Percentiles rank a stretch among this genome's conserved stretches.
Evolutionary conservation across 148 eudicot species (phyloP).

Genomic region (Polygonum aviculare): DNA sequence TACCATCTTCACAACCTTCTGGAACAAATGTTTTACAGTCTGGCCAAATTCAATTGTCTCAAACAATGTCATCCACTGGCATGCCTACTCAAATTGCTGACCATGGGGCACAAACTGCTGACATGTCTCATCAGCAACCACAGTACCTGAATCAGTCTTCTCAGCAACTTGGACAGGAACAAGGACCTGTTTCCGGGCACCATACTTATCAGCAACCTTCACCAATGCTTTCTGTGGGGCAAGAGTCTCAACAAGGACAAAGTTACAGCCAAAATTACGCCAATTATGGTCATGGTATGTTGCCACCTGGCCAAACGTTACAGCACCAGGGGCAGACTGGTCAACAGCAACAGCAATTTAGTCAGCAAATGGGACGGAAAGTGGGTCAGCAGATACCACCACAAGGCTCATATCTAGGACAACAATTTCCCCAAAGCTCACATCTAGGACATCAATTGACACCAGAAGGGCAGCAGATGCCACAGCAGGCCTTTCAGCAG

Average conservation of each 20-base stretch:
- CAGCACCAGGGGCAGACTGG: constrained; percentile 37
- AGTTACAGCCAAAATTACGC: constrained; percentile 21
- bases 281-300: constrained; percentile 26
- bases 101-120: constrained; percentile 34
- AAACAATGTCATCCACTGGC: constrained; percentile 23
- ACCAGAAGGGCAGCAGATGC: constrained; percentile 27
- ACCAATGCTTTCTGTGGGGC: constrained; percentile 9
- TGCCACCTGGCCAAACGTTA: constrained; percentile 24
- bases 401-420: background rate
- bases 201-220: constrained; percentile 18
- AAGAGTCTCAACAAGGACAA: constrained; percentile 24
- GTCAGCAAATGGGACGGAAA: constrained; percentile 37
- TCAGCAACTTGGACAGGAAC: constrained; percentile 28
- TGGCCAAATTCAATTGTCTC: constrained; percentile 33
- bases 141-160: constrained; percentile 25
- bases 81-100: constrained; percentile 19
- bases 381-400: constrained; percentile 22
- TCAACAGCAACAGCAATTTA: constrained; percentile 37
- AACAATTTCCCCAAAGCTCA: constrained; percentile 1
- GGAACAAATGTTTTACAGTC: constrained; percentile 34
- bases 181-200: constrained; percentile 15
- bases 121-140: constrained; percentile 33
- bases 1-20: constrained; percentile 47
- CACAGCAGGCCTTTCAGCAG: constrained; percentile 36
- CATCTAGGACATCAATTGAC: background rate